phyloP scores from a whole-genome alignment of 192 early-diverging fungal genomes.

The Helicostylum pulchrum region DNA sequence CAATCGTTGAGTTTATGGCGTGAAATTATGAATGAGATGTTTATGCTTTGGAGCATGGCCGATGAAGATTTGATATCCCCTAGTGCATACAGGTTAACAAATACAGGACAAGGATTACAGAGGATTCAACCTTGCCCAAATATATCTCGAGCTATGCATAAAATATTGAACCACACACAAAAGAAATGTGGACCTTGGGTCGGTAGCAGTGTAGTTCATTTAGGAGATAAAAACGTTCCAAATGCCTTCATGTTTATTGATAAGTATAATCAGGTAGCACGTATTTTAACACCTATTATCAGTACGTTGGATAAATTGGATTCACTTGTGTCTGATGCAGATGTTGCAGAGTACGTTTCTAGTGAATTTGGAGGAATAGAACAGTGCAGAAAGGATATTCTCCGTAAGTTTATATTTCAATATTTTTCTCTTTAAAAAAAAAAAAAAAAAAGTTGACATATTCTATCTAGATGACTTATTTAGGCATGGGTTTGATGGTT shows the following conservation, averaged over 20 bases:
- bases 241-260: slow-evolving; percentile 98
- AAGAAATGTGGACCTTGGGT: slow-evolving; percentile 81
- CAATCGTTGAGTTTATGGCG: slow-evolving; percentile 95
- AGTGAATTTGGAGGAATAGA: slow-evolving; percentile 65
- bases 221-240: slow-evolving; percentile 97
- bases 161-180: slow-evolving; percentile 85
- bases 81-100: slow-evolving; percentile 77
- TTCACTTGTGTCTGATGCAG: slow-evolving; percentile 49
- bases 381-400: slow-evolving; percentile 66
- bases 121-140: slow-evolving; percentile 88
- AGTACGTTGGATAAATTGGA: slow-evolving; percentile 76
- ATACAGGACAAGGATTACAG: slow-evolving; percentile 97
- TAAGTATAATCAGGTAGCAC: slow-evolving; percentile 96
- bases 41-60: slow-evolving; percentile 88
- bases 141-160: slow-evolving; percentile 82
- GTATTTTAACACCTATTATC: slow-evolving; percentile 89
- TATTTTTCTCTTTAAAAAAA: no score
- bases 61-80: slow-evolving; percentile 79
- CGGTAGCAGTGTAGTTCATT: slow-evolving; percentile 92
- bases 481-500: slow-evolving; percentile 93
- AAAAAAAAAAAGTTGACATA: not conserved
- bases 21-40: slow-evolving; percentile 97
- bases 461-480: slow-evolving; percentile 80
- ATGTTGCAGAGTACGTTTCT: slow-evolving; percentile 65
- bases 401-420: slow-evolving; percentile 35